Evolutionary conservation across 148 eudicot genomes (phyloP).

Genomic region (Silene conica): DNA sequence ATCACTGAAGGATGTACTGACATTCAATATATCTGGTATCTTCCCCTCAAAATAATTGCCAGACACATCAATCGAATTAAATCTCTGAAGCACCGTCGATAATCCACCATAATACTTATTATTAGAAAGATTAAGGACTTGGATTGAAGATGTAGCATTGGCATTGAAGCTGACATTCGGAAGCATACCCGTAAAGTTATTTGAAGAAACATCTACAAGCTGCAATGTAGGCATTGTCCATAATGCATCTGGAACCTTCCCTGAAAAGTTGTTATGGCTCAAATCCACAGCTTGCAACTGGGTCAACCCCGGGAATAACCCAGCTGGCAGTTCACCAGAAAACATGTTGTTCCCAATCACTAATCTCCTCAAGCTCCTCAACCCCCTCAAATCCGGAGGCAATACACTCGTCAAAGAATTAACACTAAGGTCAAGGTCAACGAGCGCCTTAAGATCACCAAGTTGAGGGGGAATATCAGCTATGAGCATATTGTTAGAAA

Average conservation of each 20-base stretch:
- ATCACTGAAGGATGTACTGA: slow-evolving; percentile 32
- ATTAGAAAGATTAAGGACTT: slow-evolving; percentile 57
- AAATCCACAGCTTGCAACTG: slow-evolving; percentile 47
- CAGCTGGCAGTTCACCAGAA: slow-evolving; percentile 52
- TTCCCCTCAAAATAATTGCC: slow-evolving; percentile 71
- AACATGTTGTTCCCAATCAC: slow-evolving; percentile 52
- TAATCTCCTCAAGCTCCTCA: slow-evolving; percentile 59
- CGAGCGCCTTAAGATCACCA: slow-evolving; percentile 58
- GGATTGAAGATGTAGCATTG: slow-evolving; percentile 41
- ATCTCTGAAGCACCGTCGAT: slow-evolving; percentile 40
- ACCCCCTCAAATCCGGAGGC: slow-evolving; percentile 55
- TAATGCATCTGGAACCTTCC: slow-evolving; percentile 51
- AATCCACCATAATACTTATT: slow-evolving; percentile 67
- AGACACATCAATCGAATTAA: slow-evolving; percentile 51
- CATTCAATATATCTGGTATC: slow-evolving; percentile 38
- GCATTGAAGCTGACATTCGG: slow-evolving; percentile 35
- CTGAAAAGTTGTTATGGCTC: slow-evolving; percentile 56
- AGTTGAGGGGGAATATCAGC: slow-evolving; percentile 73
- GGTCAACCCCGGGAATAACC: slow-evolving; percentile 50
- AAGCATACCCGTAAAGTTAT: slow-evolving; percentile 64
- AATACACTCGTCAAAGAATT: slow-evolving; percentile 50
- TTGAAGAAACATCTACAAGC: slow-evolving; percentile 62
- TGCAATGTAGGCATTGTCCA: slow-evolving; percentile 61
- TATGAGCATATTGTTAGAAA: slow-evolving; percentile 53
- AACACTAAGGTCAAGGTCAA: slow-evolving; percentile 81